Base-by-base conservation (phyloP, 805 yeast genomes). In the Candida quercuum region DNA sequence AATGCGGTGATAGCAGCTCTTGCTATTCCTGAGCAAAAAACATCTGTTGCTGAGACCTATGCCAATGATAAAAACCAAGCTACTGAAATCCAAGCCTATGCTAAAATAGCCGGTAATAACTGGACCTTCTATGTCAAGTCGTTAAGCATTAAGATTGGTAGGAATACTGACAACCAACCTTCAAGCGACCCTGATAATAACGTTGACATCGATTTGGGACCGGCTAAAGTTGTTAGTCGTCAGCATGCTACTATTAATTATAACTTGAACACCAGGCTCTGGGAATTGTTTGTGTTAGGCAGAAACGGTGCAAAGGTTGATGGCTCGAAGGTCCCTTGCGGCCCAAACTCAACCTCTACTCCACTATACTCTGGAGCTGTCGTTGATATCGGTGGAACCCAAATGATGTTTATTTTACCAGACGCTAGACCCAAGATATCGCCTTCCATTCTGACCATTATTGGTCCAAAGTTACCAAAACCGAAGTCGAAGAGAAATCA, bases 341-440 rank as follows among this genome's bases (percentile, higher is more conserved):
- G 80, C 5, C 61, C 71, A 5, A 49, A 61, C 28, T 60, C 64
- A 6, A 49, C 66, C 5, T 67, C 78, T 3, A 71, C 81, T 12
- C 72, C 79, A 11, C 70, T 93, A 39, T 72, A 74, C 36, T 81
- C 94, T 2, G 99, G 99, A n/a, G 85, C 91, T 29, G 78, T 93
- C 14, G 63, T 93, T 40, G 99, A 93, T 52, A 80, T 93, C 32
- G 98, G 98, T 14, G 97, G 97, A 6, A 88, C 96, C 10, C 98
- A 93, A 62, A 93, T 93, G 98, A 91, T 93, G 95, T 93, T 93
- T 57, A 93, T 93, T 27, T 67, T 93, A 47, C 99, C 99, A 2
- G 97, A 89, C 57, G 78, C 86, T 5, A 76, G 78, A 11, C 96
- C 96, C 3, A 64, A 62, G 24, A 70, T 89, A 7, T 74, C 84